Evolutionary conservation across 371 early-diverging fungal species (phyloP).

Genomic region (Rhizopus arrhizus): DNA sequence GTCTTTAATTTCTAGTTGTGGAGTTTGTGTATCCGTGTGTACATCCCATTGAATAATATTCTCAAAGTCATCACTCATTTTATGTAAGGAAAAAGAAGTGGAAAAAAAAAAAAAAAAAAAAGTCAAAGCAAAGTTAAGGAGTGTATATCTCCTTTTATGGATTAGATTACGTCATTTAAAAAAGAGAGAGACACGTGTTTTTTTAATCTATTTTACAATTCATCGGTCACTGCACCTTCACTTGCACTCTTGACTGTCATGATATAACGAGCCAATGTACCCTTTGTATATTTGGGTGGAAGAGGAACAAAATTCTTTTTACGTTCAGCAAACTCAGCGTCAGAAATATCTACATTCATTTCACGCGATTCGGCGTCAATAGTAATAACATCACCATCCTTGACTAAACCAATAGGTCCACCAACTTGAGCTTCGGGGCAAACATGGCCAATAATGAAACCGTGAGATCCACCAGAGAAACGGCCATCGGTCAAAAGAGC

Average conservation of each 20-base stretch:
- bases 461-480: conserved; percentile 96
- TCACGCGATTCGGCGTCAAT: conserved; percentile 81
- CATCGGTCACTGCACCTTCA: conserved; percentile 87
- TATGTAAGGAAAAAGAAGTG: background rate
- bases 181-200: background rate
- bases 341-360: conserved; percentile 71
- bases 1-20: conserved; percentile 27
- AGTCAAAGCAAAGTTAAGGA: conserved; percentile 12
- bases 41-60: conserved; percentile 35
- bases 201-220: conserved; percentile 23
- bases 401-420: conserved; percentile 89
- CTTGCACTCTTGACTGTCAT: conserved; percentile 80
- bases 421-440: conserved; percentile 96
- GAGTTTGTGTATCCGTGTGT: conserved; percentile 31
- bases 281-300: conserved; percentile 79
- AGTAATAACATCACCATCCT: conserved; percentile 81
- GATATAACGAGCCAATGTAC: conserved; percentile 87
- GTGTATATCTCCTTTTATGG: conserved; percentile 36
- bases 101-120: conserved; percentile 7
- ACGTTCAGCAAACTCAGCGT: conserved; percentile 73
- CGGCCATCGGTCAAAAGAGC: conserved; percentile 95
- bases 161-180: conserved; percentile 1
- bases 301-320: conserved; percentile 75
- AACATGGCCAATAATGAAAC: conserved; percentile 96
- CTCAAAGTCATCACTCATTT: conserved; percentile 33